These are phyloP conservation scores for Chlorella variabilis DNA, from an alignment of 163 green algal genomes.

Conservation along the genomic window DNA sequence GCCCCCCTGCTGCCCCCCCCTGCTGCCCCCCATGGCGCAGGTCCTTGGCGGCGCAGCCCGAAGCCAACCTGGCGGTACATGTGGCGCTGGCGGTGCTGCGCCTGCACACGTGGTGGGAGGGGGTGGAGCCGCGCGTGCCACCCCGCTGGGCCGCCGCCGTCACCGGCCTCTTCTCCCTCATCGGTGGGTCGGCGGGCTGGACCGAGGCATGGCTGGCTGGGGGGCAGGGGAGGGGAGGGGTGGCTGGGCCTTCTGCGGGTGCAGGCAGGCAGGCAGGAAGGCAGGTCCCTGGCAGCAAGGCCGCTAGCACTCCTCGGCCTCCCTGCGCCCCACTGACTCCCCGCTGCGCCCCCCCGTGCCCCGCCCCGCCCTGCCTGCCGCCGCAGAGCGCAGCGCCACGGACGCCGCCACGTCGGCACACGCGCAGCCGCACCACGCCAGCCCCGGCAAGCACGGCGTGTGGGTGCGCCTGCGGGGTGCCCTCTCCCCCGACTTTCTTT, in stretches of 20 bases:
- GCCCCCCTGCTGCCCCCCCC: background rate
- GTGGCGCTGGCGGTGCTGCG: conserved; percentile 73
- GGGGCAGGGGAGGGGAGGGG: too few species aligned
- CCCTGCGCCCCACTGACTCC: background rate
- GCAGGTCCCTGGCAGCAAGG: too few species aligned
- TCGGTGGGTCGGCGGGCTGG: background rate
- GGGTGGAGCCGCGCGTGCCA: conserved; percentile 50
- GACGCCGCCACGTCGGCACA: background rate
- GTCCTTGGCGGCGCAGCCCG: conserved; percentile 59
- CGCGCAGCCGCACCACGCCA: background rate
- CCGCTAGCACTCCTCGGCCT: background rate
- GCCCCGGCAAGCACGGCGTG: background rate
- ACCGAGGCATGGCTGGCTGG: too few species aligned
- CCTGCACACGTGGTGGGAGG: conserved; percentile 66
- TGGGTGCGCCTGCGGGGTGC: background rate
- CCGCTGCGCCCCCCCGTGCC: background rate
- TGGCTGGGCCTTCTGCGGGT: background rate
- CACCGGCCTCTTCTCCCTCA: background rate
- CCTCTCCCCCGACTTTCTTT: conserved; percentile 15
- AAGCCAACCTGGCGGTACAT: conserved; percentile 71
- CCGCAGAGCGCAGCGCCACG: conserved; percentile 1
- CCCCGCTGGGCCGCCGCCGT: background rate
- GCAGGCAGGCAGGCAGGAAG: too few species aligned
- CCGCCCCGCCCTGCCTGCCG: background rate
- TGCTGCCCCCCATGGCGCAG: conserved; percentile 29